A percentile compares a stretch with the other conserved stretches of the same genome.
These are phyloP conservation scores for Monosporascus sp. DNA, from an alignment of 2,329 filamentous ascomycete species.

Conservation along the genomic window DNA sequence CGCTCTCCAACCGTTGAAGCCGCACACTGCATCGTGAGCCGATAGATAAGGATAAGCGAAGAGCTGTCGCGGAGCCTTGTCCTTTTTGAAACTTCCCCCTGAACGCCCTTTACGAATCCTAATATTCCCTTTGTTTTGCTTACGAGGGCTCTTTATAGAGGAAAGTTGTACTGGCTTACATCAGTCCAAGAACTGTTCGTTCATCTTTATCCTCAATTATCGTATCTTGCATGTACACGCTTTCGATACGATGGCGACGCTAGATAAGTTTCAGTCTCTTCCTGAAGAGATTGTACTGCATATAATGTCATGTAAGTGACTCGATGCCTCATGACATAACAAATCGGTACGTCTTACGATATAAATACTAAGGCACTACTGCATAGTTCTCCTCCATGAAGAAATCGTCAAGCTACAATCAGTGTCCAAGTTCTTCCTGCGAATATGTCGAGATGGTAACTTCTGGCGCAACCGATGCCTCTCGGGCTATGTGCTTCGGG, in stretches of 20 bases:
- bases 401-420: conserved; percentile 65
- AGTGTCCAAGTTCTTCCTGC: conserved; percentile 60
- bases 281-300: conserved; percentile 61
- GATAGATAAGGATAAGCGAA: too few species aligned
- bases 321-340: conserved; percentile 2
- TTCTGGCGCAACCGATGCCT: conserved; percentile 77
- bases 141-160: too few species aligned
- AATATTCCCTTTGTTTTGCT: too few species aligned
- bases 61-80: too few species aligned
- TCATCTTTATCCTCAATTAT: neutral
- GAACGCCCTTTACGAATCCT: too few species aligned
- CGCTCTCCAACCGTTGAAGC: too few species aligned
- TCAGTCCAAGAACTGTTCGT: neutral
- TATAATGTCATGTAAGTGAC: conserved; percentile 53
- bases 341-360: too few species aligned
- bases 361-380: neutral
- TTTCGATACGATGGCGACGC: conserved; percentile 12
- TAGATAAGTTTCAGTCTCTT: conserved; percentile 43
- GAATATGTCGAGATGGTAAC: conserved; percentile 65
- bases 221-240: neutral
- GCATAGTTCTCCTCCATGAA: conserved; percentile 45
- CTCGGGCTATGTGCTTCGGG: conserved; percentile 60
- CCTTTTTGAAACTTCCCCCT: too few species aligned
- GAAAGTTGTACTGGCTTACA: too few species aligned
- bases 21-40: too few species aligned